Base-by-base conservation (phyloP, 305 asterid species). In the Fraxinus sp. region DNA sequence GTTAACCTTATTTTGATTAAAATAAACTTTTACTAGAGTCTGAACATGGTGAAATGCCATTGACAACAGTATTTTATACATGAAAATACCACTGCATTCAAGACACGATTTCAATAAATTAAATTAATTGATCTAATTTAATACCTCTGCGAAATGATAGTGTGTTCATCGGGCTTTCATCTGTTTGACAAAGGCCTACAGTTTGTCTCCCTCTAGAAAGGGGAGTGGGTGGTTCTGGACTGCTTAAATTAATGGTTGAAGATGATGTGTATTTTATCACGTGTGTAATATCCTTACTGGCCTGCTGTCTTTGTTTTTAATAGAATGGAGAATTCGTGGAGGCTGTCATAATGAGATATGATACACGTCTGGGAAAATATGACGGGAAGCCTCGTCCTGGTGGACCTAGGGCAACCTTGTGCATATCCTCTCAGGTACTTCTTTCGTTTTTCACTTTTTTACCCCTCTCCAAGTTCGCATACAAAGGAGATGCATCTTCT, bases 301-400 rank as follows among this genome's bases (percentile, higher is more conserved):
- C 13, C 2, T 46, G 26, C 36, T 71, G 26, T 75, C 78, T 57
- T 9, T 73, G 76, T 73, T 79, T 77, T 82, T 77, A 77, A 64
- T 85, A 96, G 99, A 94, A 94, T 84, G 99, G 98, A 84, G 97
- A 90, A 84, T 92, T 87, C 86, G 92, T 93, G 83, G 99, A 96
- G 90, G 97, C 95, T 80, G 99, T 96, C 83, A 91, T 94, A 77
- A 96, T 96, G 99, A 90, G 95, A 87, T 96, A 96, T 76, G 99
- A 96, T 87, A 24, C 97, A 0, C 89, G 98, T 52, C 83, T 96
- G 88, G 99, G 99, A 70, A 91, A 80, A 84, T 90, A 86, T 74
- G 91, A 88, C 37, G 99, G 98, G 74, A 92, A 96, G 88, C 97
- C 96, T 87, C 98, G 99, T 80, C 90, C 95, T 26, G 99, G 99